Evolutionary conservation across 148 eudicot genomes (phyloP), one percentile per base, ranked within the genome.

Genomic region (Rhododendron mucronatum): DNA sequence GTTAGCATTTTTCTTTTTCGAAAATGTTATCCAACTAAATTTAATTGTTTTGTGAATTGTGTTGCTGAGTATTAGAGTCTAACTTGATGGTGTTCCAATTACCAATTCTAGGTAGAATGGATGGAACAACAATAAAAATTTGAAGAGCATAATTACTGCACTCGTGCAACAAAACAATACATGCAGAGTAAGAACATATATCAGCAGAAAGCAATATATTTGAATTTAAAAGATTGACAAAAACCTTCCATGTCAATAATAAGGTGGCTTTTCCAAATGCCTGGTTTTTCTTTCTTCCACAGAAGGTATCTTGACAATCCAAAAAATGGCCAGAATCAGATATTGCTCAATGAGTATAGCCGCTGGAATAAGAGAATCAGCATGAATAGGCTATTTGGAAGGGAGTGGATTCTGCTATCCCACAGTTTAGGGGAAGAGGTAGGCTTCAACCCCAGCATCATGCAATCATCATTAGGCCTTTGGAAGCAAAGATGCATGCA

Each of bases 401-500:
- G 73, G 74, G 33, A 67, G 74, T 67, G 74, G 74, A 26, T 26
- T 23, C 65, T 18, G 55, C 51, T 48, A 82, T 63, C 78, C 78
- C 84, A 86, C 89, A 67, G 74, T 26, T 10, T 26, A 67, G 28
- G 74, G 33, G 33, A 67, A 67, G n/a, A 59, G n/a, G 65, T 59
- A 20, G 65, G 65, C 65, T 59, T 59, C 74, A 67, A n/a, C 33
- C 74, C 74, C 74, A 67, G 33, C 33, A 67, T 67, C 74, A 67
- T 67, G 74, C 89, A 87, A 88, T 88, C 94, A 89, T 86, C 88
- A 78, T 86, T 82, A 80, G 84, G 86, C 88, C 86, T 75, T 88
- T 89, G 93, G 89, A 86, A 88, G 91, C 88, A 88, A 91, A 84
- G 81, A 80, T 84, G 83, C 88, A 87, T 88, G 90, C 89, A 89